Evolutionary conservation across 306 rosid genomes (phyloP).

Genomic region (Begonia peltatifolia): DNA sequence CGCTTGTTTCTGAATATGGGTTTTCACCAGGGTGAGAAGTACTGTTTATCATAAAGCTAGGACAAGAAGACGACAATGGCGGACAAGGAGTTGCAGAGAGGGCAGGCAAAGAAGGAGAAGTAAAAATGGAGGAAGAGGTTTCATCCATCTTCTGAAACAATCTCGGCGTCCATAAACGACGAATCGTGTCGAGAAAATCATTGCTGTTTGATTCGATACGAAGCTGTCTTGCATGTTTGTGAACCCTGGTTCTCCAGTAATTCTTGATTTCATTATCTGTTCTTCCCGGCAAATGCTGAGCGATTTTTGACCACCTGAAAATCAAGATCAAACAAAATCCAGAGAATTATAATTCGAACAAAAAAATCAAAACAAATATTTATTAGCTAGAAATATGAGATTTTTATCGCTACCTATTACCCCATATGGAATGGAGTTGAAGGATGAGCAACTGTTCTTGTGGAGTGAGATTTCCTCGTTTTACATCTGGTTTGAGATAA

Average conservation of each 20-base stretch:
- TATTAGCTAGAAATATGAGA: background rate
- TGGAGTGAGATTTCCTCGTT: constrained; percentile 84
- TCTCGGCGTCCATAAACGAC: constrained; percentile 70
- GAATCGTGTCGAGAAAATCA: constrained; percentile 51
- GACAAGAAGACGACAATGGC: background rate
- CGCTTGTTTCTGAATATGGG: background rate
- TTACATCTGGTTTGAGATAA: constrained; percentile 86
- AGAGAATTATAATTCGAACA: background rate
- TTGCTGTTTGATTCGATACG: constrained; percentile 67
- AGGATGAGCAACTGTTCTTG: constrained; percentile 87
- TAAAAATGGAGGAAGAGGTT: constrained; percentile 10
- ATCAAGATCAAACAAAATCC: background rate
- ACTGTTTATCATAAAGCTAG: background rate
- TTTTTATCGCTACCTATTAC: constrained; percentile 47
- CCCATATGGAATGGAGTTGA: constrained; percentile 90
- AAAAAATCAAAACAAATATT: background rate
- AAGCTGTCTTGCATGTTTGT: constrained; percentile 78
- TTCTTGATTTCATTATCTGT: constrained; percentile 91
- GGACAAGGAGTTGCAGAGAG: background rate
- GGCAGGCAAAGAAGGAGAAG: constrained; percentile 8
- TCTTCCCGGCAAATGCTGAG: constrained; percentile 87
- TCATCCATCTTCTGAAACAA: constrained; percentile 56
- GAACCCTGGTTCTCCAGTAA: constrained; percentile 89
- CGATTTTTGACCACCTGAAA: constrained; percentile 81
- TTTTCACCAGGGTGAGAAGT: background rate